Evolutionary conservation across 768 basidiomycete genomes (phyloP).

Genomic region (Pholiota molesta): DNA sequence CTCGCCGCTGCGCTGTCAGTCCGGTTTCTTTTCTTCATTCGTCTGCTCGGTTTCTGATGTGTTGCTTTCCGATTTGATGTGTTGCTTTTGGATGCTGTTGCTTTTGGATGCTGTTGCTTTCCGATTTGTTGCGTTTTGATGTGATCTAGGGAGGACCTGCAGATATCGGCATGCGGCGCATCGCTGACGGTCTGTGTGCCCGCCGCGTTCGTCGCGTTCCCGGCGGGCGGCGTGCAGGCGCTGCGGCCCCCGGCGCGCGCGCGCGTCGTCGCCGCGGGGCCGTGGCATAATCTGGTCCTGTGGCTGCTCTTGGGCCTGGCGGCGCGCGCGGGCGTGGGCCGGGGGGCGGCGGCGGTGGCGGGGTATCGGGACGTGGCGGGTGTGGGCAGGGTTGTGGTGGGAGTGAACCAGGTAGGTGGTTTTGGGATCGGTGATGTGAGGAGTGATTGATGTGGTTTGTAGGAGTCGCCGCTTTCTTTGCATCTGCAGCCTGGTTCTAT

Average conservation of each 20-base stretch:
- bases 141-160: slow-evolving; percentile 66
- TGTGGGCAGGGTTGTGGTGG: slow-evolving; percentile 57
- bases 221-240: slow-evolving; percentile 41
- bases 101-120: no score
- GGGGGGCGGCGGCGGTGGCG: slow-evolving; percentile 32
- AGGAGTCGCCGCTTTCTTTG: slow-evolving; percentile 65
- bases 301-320: slow-evolving; percentile 48
- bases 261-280: slow-evolving; percentile 73
- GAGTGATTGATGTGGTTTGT: not conserved
- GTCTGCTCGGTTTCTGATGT: no score
- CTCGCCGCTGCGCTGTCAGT: slow-evolving; percentile 70
- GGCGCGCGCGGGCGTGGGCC: slow-evolving; percentile 34
- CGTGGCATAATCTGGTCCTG: slow-evolving; percentile 75
- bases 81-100: no score
- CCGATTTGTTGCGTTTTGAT: no score
- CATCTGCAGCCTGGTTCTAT: slow-evolving; percentile 61
- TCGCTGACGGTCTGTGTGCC: slow-evolving; percentile 69
- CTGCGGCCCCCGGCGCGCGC: slow-evolving; percentile 46
- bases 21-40: no score
- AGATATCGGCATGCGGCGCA: slow-evolving; percentile 61
- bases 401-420: slow-evolving; percentile 53
- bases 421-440: slow-evolving; percentile 13
- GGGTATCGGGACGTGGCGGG: slow-evolving; percentile 58
- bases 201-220: slow-evolving; percentile 73
- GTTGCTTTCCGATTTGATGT: no score